phyloP scores from a whole-genome alignment of 352 stramenopile species.

The Globisporangium mamillatum region DNA sequence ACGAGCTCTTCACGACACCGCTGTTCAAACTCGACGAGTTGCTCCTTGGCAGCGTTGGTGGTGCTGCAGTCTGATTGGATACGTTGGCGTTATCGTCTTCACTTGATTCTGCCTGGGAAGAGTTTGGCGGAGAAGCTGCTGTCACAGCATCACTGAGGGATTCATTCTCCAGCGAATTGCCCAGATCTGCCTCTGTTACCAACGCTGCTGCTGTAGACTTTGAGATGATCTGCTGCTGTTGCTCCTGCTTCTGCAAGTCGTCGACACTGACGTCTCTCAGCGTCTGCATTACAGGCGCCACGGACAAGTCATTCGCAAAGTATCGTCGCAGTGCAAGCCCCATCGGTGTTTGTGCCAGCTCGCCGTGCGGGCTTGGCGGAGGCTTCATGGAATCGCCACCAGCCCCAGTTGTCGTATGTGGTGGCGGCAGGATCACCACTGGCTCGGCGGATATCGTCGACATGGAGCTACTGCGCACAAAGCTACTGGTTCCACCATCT shows the following conservation, averaged over 20 bases:
- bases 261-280: not conserved
- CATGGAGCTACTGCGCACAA: slow-evolving; percentile 14
- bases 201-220: not conserved
- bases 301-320: slow-evolving; percentile 40
- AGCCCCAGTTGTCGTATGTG: not conserved
- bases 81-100: not conserved
- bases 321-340: slow-evolving; percentile 45
- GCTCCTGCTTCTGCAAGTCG: not conserved
- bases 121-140: not conserved
- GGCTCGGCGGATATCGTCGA: slow-evolving; percentile 16
- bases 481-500: not conserved
- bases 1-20: slow-evolving; percentile 25
- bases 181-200: not conserved
- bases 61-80: not conserved
- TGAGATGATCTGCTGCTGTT: not conserved
- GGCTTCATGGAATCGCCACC: not conserved
- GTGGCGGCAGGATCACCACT: slow-evolving; percentile 14
- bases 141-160: not conserved
- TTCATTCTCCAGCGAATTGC: not conserved
- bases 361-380: slow-evolving; percentile 36
- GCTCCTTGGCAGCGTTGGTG: not conserved
- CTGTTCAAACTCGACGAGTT: not conserved
- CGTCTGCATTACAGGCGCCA: not conserved
- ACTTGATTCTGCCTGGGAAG: not conserved
- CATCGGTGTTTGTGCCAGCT: slow-evolving; percentile 58